A percentile compares a stretch with the other conserved stretches of the same genome.
Evolutionary conservation across 305 asterid genomes (phyloP).

Genomic region (Solanum hybrid): DNA sequence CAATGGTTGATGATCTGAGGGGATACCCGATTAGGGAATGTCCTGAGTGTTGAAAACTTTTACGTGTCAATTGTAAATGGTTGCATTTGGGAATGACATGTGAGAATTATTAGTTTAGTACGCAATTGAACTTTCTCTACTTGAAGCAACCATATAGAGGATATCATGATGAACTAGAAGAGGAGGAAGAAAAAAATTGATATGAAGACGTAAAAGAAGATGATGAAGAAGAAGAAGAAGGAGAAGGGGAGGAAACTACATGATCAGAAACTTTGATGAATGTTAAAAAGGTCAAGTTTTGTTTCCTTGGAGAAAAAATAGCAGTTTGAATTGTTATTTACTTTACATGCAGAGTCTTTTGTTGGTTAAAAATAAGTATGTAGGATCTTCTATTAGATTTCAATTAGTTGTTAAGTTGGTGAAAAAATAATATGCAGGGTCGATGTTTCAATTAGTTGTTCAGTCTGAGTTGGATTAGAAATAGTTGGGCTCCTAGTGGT

Average conservation of each 20-base stretch:
- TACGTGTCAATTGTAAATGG: not conserved
- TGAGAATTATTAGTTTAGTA: too few relatives aligned
- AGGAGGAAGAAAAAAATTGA: not conserved
- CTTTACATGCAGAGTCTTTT: not conserved
- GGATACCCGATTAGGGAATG: too few relatives aligned
- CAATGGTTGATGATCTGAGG: too few relatives aligned
- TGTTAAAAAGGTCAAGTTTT: not conserved
- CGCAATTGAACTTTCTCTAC: too few relatives aligned
- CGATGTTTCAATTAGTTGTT: not conserved
- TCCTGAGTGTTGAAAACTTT: too few relatives aligned
- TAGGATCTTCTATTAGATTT: too few relatives aligned
- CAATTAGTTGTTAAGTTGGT: too few relatives aligned
- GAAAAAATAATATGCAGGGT: not conserved
- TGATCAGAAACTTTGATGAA: not conserved
- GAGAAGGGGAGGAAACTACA: not conserved
- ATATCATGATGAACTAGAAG: too few relatives aligned
- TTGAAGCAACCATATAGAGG: too few relatives aligned
- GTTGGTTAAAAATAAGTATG: too few relatives aligned
- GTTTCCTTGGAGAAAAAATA: not conserved
- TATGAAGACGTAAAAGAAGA: not conserved
- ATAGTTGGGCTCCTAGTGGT: not conserved
- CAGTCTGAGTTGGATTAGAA: not conserved
- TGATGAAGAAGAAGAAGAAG: too few relatives aligned
- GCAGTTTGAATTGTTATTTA: not conserved
- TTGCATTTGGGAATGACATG: too few relatives aligned